Conservation (phyloP, 2,329 filamentous ascomycete genomes). For the Endoconidiophora polonica region DNA sequence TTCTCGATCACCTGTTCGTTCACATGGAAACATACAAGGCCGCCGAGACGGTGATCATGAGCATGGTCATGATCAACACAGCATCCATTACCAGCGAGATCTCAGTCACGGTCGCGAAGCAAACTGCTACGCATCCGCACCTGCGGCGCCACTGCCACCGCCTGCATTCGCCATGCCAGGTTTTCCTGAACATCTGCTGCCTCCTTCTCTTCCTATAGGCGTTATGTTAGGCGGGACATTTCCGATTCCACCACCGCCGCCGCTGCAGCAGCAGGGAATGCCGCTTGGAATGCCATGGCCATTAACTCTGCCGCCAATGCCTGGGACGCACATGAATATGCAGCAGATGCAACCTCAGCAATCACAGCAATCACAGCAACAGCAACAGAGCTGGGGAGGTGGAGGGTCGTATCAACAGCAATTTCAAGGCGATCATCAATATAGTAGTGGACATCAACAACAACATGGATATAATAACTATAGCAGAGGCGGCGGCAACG, state of each 20-base stretch:
- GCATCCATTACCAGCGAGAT: not conserved
- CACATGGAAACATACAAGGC: not conserved
- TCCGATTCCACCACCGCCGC: constrained; percentile 20
- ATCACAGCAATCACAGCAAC: too few species aligned
- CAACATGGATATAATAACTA: not conserved
- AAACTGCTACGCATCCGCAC: not conserved
- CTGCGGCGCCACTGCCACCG: not conserved
- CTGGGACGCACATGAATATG: not conserved
- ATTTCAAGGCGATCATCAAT: not conserved
- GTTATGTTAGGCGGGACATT: not conserved
- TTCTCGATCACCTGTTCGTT: not conserved
- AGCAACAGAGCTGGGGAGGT: not conserved
- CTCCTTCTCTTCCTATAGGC: constrained; percentile 14
- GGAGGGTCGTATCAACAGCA: constrained; percentile 1
- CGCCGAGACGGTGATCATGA: constrained; percentile 13
- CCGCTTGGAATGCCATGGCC: constrained; percentile 13
- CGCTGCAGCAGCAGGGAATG: constrained; percentile 17
- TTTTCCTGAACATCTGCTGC: constrained; percentile 15
- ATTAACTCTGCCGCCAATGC: constrained; percentile 10
- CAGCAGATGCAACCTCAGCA: too few species aligned
- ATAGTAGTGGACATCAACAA: not conserved
- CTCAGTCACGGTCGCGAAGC: constrained; percentile 21
- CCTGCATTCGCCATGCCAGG: constrained; percentile 7
- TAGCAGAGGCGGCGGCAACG: not conserved
- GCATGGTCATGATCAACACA: constrained; percentile 6